Evolutionary conservation across 2,329 filamentous ascomycete genomes (phyloP), one percentile per base, ranked within the genome.

Genomic region (Pestalotiopsis sp.): DNA sequence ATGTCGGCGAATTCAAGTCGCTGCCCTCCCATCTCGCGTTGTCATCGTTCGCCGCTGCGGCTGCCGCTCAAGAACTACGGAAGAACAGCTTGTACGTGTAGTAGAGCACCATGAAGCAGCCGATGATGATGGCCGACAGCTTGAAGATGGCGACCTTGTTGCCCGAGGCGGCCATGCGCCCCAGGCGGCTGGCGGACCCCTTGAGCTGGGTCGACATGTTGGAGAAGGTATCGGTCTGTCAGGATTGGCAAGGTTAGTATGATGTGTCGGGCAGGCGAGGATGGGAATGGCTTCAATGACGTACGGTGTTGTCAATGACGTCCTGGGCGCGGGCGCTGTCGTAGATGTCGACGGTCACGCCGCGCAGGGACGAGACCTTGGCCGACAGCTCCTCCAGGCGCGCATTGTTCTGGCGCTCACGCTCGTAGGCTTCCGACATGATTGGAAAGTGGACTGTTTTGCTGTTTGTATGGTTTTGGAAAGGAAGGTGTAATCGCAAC

Each of bases 271-370:
- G 23, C 23, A 23, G 23, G 23, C 23, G 23, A 23, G 23, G 23
- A 23, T 23, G 23, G 23, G 23, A 23, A 23, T 23, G 23, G 31
- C 31, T 36, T 36, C 31, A 9, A 36, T 36, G 73, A 83, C 89
- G 69, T 86, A 97, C 93, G 52, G 93, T 95, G 77, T 90, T 91
- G 81, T 99, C 94, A 73, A 99, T 93, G 72, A 97, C 89, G 73
- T 92, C 90, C 76, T 98, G 95, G 75, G 93, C 90, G 69, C 94
- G 90, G 64, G 96, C 96, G 79, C 96, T 94, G 83, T 98, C 95
- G 87, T 98, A 98, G 77, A 99, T 99, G 84, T 99, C 94, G 73
- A 98, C 90, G 57, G 96, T 99, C 65, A 99, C 94, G 80, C 93
- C 93, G 77, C 95, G 94, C 72, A 99, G 89, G 66, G 94, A 94